Percentiles rank a stretch among this genome's conserved stretches.
These are phyloP conservation scores for Dictyostelium brefeldianum DNA, from an alignment of 78 protist genomes.

Conservation along the genomic window DNA sequence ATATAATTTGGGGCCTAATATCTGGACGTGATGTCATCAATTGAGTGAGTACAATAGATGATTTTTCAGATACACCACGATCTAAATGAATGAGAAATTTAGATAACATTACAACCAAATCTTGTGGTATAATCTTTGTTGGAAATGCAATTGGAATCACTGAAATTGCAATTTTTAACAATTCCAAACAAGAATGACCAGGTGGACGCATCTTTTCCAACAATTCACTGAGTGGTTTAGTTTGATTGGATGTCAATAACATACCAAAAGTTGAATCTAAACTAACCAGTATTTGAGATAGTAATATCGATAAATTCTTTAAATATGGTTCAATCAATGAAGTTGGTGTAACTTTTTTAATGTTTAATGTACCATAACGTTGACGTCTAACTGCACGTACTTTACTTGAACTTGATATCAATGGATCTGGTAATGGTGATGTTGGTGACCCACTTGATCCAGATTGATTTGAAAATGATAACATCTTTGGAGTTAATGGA, in stretches of 20 bases:
- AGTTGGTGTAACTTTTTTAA: constrained; percentile 36
- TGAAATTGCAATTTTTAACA: constrained; percentile 60
- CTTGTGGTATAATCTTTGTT: constrained; percentile 7
- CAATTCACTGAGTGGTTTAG: constrained; percentile 49
- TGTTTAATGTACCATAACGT: constrained; percentile 63
- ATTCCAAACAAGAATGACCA: constrained; percentile 64
- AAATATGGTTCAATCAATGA: constrained; percentile 70
- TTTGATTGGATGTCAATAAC: constrained; percentile 49
- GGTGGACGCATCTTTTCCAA: constrained; percentile 81
- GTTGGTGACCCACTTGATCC: constrained; percentile 20
- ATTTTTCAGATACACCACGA: constrained; percentile 66
- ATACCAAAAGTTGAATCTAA: constrained; percentile 45
- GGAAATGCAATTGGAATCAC: constrained; percentile 76
- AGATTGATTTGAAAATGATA: constrained; percentile 38
- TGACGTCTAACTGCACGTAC: constrained; percentile 67
- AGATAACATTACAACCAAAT: constrained; percentile 51
- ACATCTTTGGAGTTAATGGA: constrained; percentile 69
- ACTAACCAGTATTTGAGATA: constrained; percentile 40
- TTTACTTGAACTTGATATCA: constrained; percentile 10
- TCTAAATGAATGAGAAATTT: constrained; percentile 79
- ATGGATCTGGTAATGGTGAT: constrained; percentile 11
- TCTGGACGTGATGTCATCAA: constrained; percentile 74
- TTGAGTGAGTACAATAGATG: constrained; percentile 63
- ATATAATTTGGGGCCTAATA: constrained; percentile 45
- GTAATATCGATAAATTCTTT: constrained; percentile 54